Conservation (phyloP, 495 filamentous ascomycete genomes). For the Penicillium cosmopolitanum region DNA sequence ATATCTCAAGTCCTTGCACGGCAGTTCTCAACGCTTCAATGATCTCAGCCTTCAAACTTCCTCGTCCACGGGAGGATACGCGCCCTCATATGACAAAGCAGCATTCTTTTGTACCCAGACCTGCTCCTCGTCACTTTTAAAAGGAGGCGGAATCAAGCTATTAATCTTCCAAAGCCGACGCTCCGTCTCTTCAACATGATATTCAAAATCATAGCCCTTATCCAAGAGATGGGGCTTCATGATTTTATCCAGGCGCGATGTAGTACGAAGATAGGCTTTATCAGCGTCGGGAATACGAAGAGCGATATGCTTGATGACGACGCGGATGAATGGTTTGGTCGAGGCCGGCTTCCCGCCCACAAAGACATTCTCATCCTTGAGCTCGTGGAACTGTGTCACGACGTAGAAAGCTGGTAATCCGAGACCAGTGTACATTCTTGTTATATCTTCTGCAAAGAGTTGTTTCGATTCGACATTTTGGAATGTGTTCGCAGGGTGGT, state of each 20-base stretch:
- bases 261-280: slow-evolving; percentile 6
- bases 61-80: slow-evolving; percentile 35
- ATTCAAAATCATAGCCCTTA: slow-evolving; percentile 32
- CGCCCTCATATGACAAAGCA: slow-evolving; percentile 22
- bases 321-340: slow-evolving; percentile 25
- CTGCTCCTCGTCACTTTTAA: slow-evolving; percentile 25
- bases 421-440: slow-evolving; percentile 25
- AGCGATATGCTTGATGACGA: slow-evolving; percentile 30
- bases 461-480: slow-evolving; percentile 18
- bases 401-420: slow-evolving; percentile 37
- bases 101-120: slow-evolving; percentile 25
- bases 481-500: slow-evolving; percentile 25
- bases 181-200: slow-evolving; percentile 31
- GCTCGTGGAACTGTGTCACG: slow-evolving; percentile 25
- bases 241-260: slow-evolving; percentile 18
- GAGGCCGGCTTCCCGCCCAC: slow-evolving; percentile 12
- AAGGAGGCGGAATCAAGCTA: slow-evolving; percentile 28
- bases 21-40: neutral
- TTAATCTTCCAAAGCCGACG: slow-evolving; percentile 35
- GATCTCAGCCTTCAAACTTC: too few relatives aligned
- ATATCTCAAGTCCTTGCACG: too few relatives aligned
- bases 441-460: slow-evolving; percentile 28
- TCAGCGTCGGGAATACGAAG: slow-evolving; percentile 19
- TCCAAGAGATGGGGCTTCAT: slow-evolving; percentile 28
- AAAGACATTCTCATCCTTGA: slow-evolving; percentile 11